These are phyloP conservation scores for Neocatenulostroma microsporum DNA, from an alignment of 2,329 filamentous ascomycete species.

Conservation along the genomic window DNA sequence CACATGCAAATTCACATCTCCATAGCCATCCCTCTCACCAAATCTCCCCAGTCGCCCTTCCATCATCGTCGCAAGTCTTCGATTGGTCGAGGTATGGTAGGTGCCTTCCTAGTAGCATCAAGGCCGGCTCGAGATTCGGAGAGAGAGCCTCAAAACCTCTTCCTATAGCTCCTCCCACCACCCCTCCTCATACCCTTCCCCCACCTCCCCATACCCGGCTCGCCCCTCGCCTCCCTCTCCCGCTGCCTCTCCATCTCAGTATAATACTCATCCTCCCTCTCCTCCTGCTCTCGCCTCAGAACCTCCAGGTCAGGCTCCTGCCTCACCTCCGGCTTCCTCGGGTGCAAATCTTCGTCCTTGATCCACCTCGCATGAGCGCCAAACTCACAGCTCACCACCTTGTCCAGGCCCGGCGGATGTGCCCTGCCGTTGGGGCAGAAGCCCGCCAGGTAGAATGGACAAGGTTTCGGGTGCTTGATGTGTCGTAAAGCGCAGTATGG, in stretches of 20 bases:
- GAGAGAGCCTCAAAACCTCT: constrained; percentile 10
- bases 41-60: too few species aligned
- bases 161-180: constrained; percentile 34
- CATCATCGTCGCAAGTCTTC: too few species aligned
- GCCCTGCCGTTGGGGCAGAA: constrained; percentile 76
- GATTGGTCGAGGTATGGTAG: too few species aligned
- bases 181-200: constrained; percentile 41
- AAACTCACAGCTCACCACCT: constrained; percentile 56
- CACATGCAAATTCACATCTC: too few species aligned
- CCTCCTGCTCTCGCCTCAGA: constrained; percentile 55
- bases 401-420: constrained; percentile 28
- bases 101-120: too few species aligned
- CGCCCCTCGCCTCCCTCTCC: constrained; percentile 40
- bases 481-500: constrained; percentile 84
- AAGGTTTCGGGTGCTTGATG: constrained; percentile 65
- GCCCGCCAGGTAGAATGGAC: constrained; percentile 78
- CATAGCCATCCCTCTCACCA: too few species aligned
- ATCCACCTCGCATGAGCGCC: constrained; percentile 77
- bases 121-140: too few species aligned
- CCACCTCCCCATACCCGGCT: constrained; percentile 26
- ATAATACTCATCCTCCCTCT: constrained; percentile 45
- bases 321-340: constrained; percentile 48
- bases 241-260: constrained; percentile 45
- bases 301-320: constrained; percentile 68
- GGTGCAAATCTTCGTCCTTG: constrained; percentile 53